phyloP scores from a whole-genome alignment of 2,329 filamentous ascomycete genomes.

The Neobulgaria alba region DNA sequence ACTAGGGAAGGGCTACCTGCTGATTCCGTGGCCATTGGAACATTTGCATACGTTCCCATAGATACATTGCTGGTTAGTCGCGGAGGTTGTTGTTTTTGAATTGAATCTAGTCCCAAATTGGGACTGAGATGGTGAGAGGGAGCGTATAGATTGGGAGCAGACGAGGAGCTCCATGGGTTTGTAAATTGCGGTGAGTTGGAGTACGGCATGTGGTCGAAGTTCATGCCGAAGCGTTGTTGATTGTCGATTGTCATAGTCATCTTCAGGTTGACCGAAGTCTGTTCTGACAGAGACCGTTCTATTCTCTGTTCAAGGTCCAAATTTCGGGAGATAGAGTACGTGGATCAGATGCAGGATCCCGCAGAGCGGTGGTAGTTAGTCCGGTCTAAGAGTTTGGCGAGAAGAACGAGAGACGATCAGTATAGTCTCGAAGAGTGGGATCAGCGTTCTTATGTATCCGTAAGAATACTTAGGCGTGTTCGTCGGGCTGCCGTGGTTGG shows the following conservation, averaged over 20 bases:
- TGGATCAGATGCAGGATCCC: slow-evolving; percentile 29
- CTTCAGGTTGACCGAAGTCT: slow-evolving; percentile 9
- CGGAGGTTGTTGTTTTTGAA: slow-evolving; percentile 45
- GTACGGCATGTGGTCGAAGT: slow-evolving; percentile 69
- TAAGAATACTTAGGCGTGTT: slow-evolving; percentile 12
- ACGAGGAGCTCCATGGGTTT: slow-evolving; percentile 72
- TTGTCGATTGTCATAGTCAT: slow-evolving; percentile 97
- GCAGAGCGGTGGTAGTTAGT: slow-evolving; percentile 17
- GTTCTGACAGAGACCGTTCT: neutral
- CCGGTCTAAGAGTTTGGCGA: slow-evolving; percentile 16
- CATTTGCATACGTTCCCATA: slow-evolving; percentile 63
- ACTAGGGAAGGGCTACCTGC: slow-evolving; percentile 58
- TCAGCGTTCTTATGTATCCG: slow-evolving; percentile 30
- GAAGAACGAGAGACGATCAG: slow-evolving; percentile 23
- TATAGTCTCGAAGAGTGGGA: slow-evolving; percentile 20
- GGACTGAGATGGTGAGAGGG: slow-evolving; percentile 51
- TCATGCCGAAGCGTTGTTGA: slow-evolving; percentile 71
- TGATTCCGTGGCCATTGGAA: slow-evolving; percentile 65
- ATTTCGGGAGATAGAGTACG: slow-evolving; percentile 16
- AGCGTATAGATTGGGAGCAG: slow-evolving; percentile 53
- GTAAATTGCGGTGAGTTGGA: slow-evolving; percentile 64
- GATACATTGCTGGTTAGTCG: slow-evolving; percentile 48
- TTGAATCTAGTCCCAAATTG: slow-evolving; percentile 47
- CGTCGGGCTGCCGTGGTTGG: slow-evolving; percentile 15
- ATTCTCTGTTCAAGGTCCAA: slow-evolving; percentile 5